These are phyloP conservation scores for Mucor velutinosus DNA, from an alignment of 371 early-diverging fungal genomes.

Conservation along the genomic window DNA sequence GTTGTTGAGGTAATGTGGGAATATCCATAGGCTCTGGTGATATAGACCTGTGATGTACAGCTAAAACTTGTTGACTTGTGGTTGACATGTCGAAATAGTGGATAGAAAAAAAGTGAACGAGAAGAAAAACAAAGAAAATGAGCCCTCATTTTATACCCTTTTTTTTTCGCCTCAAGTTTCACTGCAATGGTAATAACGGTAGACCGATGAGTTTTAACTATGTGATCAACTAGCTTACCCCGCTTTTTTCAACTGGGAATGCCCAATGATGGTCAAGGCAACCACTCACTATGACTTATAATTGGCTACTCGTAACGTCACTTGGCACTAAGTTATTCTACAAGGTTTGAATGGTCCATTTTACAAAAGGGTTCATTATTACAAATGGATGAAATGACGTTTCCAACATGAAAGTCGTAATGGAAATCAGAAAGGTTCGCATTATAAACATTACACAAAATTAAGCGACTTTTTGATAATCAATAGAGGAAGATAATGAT, in stretches of 20 bases:
- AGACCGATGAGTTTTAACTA: not conserved
- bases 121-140: not conserved
- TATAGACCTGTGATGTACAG: not conserved
- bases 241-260: not conserved
- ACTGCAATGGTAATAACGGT: not conserved
- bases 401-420: not conserved
- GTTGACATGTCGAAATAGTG: not conserved
- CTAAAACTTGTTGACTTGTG: not conserved
- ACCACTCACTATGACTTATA: not conserved
- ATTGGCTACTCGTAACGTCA: constrained; percentile 7
- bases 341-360: not conserved
- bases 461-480: too few species aligned
- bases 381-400: not conserved
- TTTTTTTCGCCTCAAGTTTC: constrained; percentile 1
- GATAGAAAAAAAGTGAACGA: not conserved
- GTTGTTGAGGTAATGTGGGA: not conserved
- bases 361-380: not conserved
- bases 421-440: too few species aligned
- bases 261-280: not conserved
- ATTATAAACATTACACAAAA: too few species aligned
- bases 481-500: too few species aligned
- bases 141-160: not conserved
- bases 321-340: not conserved
- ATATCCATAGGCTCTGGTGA: not conserved
- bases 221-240: not conserved